Evolutionary conservation across 371 early-diverging fungal genomes (phyloP).

Genomic region (Lichtheimia ornata): DNA sequence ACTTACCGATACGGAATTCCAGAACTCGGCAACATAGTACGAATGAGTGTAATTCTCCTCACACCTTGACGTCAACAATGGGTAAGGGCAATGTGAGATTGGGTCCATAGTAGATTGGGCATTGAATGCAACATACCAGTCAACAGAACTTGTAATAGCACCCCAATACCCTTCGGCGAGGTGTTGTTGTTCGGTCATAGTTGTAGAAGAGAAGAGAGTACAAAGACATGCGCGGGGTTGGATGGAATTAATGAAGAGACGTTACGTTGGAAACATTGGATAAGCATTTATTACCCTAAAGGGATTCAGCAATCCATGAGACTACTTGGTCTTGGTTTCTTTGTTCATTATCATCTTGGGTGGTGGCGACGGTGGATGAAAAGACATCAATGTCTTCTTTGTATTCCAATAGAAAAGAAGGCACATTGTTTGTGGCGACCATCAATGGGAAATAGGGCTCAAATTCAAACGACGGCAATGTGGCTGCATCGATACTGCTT

Average conservation of each 20-base stretch:
- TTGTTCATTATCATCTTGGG: constrained; percentile 4
- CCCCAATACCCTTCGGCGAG: constrained; percentile 36
- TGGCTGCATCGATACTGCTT: not conserved
- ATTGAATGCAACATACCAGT: constrained; percentile 27
- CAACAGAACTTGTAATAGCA: constrained; percentile 41
- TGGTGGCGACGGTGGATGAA: no score
- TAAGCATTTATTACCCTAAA: constrained; percentile 5
- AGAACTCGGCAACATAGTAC: constrained; percentile 40
- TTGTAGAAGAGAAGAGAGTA: not conserved
- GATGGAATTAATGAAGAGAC: not conserved
- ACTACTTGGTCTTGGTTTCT: constrained; percentile 11
- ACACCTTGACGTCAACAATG: constrained; percentile 20
- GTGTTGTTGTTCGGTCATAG: not conserved
- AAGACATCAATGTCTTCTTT: constrained; percentile 30
- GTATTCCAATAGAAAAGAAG: constrained; percentile 28
- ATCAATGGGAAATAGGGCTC: constrained; percentile 44
- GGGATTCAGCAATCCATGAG: constrained; percentile 32
- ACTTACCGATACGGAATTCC: constrained; percentile 45
- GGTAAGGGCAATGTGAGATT: not conserved
- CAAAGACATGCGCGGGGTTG: not conserved
- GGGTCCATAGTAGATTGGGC: no score
- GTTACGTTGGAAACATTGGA: not conserved
- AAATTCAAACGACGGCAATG: constrained; percentile 28
- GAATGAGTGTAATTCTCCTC: constrained; percentile 36
- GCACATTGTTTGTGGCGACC: constrained; percentile 12